Percentiles rank a stretch among this genome's conserved stretches.
These are phyloP conservation scores for Xanthoceras sorbifolium DNA, from an alignment of 345 rosid species.

Conservation along the genomic window DNA sequence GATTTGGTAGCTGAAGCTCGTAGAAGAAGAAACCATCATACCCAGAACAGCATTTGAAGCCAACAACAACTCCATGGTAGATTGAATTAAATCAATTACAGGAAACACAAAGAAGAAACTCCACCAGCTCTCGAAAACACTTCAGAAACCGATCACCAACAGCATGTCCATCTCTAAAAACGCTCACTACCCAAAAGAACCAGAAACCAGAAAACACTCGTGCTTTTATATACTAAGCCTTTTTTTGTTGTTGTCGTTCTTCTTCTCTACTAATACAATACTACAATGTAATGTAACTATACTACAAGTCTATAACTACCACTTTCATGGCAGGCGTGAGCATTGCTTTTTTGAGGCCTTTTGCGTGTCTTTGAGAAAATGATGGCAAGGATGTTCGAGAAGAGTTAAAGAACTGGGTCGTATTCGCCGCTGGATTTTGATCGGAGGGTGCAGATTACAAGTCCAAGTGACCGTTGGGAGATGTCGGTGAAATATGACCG, in stretches of 20 bases:
- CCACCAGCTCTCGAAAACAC: slow-evolving; percentile 9
- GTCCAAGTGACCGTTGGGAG: slow-evolving; percentile 77
- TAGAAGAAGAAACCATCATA: slow-evolving; percentile 26
- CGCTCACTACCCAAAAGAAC: slow-evolving; percentile 50
- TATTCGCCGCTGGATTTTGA: slow-evolving; percentile 54
- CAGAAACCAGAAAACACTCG: slow-evolving; percentile 30
- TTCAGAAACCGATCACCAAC: slow-evolving; percentile 2
- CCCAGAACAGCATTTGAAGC: slow-evolving; percentile 50
- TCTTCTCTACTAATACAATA: slow-evolving; percentile 16
- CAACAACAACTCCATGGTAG: slow-evolving; percentile 46
- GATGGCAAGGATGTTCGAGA: slow-evolving; percentile 31
- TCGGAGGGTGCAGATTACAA: slow-evolving; percentile 50
- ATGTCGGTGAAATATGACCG: slow-evolving; percentile 98
- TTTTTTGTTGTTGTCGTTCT: slow-evolving; percentile 5
- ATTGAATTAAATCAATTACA: slow-evolving; percentile 13
- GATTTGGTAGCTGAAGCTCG: slow-evolving; percentile 38
- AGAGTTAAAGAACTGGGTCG: slow-evolving; percentile 26
- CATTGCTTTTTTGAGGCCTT: slow-evolving; percentile 41
- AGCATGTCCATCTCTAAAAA: slow-evolving; percentile 10
- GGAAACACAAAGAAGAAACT: slow-evolving; percentile 19
- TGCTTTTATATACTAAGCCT: slow-evolving; percentile 39
- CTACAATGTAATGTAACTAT: slow-evolving; percentile 11
- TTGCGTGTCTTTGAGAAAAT: slow-evolving; percentile 14
- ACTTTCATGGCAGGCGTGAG: slow-evolving; percentile 39
- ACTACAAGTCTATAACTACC: slow-evolving; percentile 30